Evolutionary conservation across 345 rosid species (phyloP).

Genomic region (Brassica cretica): DNA sequence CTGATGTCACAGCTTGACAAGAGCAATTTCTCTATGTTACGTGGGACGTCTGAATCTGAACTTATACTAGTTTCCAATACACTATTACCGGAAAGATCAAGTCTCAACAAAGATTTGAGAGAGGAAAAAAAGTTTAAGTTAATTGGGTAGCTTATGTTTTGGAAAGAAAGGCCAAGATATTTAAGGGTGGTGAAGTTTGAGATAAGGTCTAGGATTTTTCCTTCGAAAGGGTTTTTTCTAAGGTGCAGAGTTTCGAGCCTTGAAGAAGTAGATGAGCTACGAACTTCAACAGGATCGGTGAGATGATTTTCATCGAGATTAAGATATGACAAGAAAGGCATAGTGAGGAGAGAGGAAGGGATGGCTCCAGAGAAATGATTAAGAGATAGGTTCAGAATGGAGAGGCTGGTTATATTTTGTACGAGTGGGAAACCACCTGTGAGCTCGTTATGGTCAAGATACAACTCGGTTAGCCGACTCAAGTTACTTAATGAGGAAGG

Average conservation of each 20-base stretch:
- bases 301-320: not conserved
- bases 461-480: not conserved
- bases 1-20: not conserved
- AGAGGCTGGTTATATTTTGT: conserved; percentile 3
- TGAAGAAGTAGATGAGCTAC: not conserved
- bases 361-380: conserved; percentile 5
- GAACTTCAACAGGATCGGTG: conserved; percentile 1
- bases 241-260: not conserved
- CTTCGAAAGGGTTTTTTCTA: not conserved
- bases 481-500: conserved; percentile 10
- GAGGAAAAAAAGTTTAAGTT: not conserved
- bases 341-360: conserved; percentile 2
- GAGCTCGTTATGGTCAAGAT: not conserved
- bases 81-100: not conserved
- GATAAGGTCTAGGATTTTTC: conserved; percentile 1
- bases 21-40: not conserved
- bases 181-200: conserved; percentile 8
- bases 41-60: not conserved
- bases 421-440: conserved; percentile 9
- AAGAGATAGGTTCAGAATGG: not conserved
- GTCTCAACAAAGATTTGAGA: not conserved
- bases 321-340: not conserved
- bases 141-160: not conserved
- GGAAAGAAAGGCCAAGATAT: not conserved
- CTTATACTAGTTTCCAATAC: not conserved